These are phyloP conservation scores for Orbilia blumenaviensis DNA, from an alignment of 2,329 filamentous ascomycete species.

Conservation along the genomic window DNA sequence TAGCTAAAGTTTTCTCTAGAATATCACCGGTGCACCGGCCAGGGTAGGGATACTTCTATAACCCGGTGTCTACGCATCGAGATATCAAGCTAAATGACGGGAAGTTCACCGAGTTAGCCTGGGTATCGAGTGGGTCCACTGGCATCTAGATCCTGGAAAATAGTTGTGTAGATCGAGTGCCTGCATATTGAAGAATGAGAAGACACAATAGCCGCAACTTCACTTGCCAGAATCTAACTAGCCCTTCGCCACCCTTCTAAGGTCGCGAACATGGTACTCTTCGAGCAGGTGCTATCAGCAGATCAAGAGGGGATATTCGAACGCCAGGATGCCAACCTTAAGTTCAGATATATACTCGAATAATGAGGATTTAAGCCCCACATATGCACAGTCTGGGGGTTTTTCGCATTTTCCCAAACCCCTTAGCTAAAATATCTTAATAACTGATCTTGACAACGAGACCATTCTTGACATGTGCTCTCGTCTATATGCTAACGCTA, in stretches of 20 bases:
- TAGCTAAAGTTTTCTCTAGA: neutral
- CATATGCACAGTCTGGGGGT: too few relatives aligned
- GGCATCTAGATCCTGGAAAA: neutral
- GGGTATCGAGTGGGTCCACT: neutral
- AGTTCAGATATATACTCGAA: too few relatives aligned
- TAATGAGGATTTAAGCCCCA: too few relatives aligned
- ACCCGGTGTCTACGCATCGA: neutral
- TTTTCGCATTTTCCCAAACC: too few relatives aligned
- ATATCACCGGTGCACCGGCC: too few relatives aligned
- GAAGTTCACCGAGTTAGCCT: conserved; percentile 13
- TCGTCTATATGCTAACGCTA: too few relatives aligned
- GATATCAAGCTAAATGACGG: neutral
- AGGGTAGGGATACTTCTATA: conserved; percentile 10
- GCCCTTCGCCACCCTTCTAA: neutral
- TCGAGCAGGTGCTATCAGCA: neutral
- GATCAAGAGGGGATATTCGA: too few relatives aligned
- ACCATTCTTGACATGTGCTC: too few relatives aligned
- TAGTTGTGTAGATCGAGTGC: neutral
- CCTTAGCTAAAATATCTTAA: too few relatives aligned
- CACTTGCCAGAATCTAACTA: conserved; percentile 12
- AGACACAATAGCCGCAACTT: neutral
- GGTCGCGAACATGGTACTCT: conserved; percentile 6
- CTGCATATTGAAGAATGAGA: conserved; percentile 1
- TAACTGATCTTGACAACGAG: too few relatives aligned
- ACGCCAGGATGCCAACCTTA: too few relatives aligned